A percentile compares a stretch with the other conserved stretches of the same genome.
Evolutionary conservation across 306 rosid species (phyloP).

Genomic region (Cucurbita argyrosperma): DNA sequence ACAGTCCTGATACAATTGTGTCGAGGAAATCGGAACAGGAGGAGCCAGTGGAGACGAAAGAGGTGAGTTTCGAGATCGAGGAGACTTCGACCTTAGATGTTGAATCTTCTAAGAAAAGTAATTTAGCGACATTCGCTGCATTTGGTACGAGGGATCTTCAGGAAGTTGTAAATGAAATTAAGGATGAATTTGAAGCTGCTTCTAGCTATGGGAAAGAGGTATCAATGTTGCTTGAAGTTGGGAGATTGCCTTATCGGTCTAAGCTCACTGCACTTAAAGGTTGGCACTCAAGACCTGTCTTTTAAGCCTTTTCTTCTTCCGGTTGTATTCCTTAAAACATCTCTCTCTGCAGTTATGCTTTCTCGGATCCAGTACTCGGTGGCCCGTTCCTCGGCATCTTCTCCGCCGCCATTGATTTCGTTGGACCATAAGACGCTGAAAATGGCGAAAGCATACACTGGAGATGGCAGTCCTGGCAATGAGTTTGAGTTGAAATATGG

Average conservation of each 20-base stretch:
- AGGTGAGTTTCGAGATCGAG: constrained; percentile 71
- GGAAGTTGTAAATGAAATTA: constrained; percentile 82
- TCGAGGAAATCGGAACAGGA: constrained; percentile 27
- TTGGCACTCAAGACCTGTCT: constrained; percentile 6
- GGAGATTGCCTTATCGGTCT: constrained; percentile 66
- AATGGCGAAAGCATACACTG: constrained; percentile 53
- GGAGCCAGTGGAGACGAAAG: constrained; percentile 40
- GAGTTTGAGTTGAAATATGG: constrained; percentile 36
- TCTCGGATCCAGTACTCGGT: constrained; percentile 44
- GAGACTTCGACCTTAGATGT: constrained; percentile 30
- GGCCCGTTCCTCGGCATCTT: constrained; percentile 45
- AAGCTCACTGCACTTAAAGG: constrained; percentile 54
- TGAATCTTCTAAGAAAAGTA: constrained; percentile 71
- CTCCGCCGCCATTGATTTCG: constrained; percentile 26
- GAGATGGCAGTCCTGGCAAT: constrained; percentile 36
- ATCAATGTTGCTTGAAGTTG: constrained; percentile 78
- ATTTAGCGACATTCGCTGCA: constrained; percentile 52
- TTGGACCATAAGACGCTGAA: constrained; percentile 45
- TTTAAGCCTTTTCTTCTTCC: background rate
- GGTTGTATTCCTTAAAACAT: background rate
- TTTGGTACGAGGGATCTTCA: constrained; percentile 62
- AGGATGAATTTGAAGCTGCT: constrained; percentile 76
- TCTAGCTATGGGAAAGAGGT: constrained; percentile 74
- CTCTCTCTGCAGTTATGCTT: constrained; percentile 42
- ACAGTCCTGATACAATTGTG: constrained; percentile 50